Evolutionary conservation across 805 yeast species (phyloP).

Genomic region (Kluyveromyces nonfermentans): DNA sequence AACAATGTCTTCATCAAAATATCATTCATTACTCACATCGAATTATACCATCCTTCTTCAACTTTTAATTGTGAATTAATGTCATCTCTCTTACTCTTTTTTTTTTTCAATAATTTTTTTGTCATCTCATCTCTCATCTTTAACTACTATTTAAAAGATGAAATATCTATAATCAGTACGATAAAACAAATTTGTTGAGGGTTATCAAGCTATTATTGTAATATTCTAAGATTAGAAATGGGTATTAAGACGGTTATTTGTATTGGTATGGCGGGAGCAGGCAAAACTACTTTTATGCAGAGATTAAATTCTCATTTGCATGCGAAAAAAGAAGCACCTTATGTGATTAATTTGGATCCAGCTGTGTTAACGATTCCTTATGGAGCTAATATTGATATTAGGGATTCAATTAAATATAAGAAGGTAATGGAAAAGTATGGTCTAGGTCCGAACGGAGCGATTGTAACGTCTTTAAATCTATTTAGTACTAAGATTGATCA

Average conservation of each 20-base stretch:
- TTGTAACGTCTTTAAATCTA: slow-evolving; percentile 85
- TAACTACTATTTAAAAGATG: not conserved
- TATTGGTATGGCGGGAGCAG: slow-evolving; percentile 70
- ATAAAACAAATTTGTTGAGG: too few species aligned
- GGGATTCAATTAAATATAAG: slow-evolving; percentile 91
- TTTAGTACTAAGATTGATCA: slow-evolving; percentile 96
- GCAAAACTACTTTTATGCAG: slow-evolving; percentile 97
- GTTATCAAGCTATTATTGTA: not conserved
- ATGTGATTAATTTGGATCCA: slow-evolving; percentile 91
- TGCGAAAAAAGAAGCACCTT: slow-evolving; percentile 63
- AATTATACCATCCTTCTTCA: not conserved
- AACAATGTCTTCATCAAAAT: too few species aligned
- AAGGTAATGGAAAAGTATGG: slow-evolving; percentile 95
- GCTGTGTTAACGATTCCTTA: slow-evolving; percentile 93
- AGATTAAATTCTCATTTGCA: slow-evolving; percentile 85
- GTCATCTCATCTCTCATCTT: not conserved
- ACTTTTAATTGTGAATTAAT: too few species aligned
- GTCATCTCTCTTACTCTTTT: not conserved
- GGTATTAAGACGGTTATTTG: slow-evolving; percentile 38
- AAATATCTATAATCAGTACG: not conserved
- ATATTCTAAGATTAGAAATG: slow-evolving; percentile 17
- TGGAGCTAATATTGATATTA: slow-evolving; percentile 87
- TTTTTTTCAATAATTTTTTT: not conserved
- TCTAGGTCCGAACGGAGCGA: slow-evolving; percentile 97
- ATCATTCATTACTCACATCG: not conserved